Base-by-base conservation (phyloP, 2,329 filamentous ascomycete genomes). In the Neofusicoccum sp. region DNA sequence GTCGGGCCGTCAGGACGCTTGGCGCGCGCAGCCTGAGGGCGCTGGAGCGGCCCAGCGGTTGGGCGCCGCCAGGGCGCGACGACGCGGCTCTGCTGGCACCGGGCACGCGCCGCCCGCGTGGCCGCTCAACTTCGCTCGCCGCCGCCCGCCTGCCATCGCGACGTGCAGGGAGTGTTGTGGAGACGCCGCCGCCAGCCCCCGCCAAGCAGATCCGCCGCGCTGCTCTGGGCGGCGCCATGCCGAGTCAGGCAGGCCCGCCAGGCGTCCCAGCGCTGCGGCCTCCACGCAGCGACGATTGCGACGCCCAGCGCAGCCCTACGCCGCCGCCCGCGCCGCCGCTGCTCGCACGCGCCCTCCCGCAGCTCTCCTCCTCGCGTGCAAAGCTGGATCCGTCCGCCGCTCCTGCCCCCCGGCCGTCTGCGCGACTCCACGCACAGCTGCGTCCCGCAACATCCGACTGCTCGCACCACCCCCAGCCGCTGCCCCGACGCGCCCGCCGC, bases 141-240 rank as follows among this genome's bases (percentile, higher is more conserved):
- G 37, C 41, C 45, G 54, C 54, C 54, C 54, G 11, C 9, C 14
- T 5, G 5, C 39, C 54, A 58, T 45, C 39, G 6, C 4, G 1
- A 45, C 31, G 31, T 41, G 31, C 41, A 36, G 54, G 54, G 41
- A 45, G 41, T 31, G 41, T 37, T 16, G 54, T 58, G 54, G 54
- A 41, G 45, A 34, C 39, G 7, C 14, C 14, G 14, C 6, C 7
- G 3, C 11, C 14, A 14, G 5, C 14, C 52, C 54, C 31, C 16
- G 54, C 48, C 48, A 33, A 50, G 41, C 54, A 44, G 54, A 58
- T 58, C 54, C 29, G 37, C 50, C 31, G 22, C 22, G 33, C 29
- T 56, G 37, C 28, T 22, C 16, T 45, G 22, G n/a, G 7, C 39
- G n/a, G 28, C 54, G 54, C 54, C 36, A 44, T 41, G 11, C 54